A percentile compares a stretch with the other conserved stretches of the same genome.
Conservation (phyloP, 140 eudicot genomes). For the Erigeron philadelphicus region DNA sequence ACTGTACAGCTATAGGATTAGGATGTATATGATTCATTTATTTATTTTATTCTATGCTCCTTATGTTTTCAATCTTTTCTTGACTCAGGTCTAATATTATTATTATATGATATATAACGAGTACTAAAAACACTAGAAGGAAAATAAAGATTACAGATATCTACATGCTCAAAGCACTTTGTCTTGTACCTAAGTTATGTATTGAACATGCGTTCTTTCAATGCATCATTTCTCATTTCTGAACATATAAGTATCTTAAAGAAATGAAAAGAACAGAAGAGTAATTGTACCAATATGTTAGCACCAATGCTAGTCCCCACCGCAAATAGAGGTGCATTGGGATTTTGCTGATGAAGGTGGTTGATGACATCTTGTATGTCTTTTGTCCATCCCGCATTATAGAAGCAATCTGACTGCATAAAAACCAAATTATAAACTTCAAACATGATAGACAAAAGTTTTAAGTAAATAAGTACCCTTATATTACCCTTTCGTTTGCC, state of each 20-base stretch:
- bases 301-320: conserved; percentile 96
- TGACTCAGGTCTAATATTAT: too few species aligned
- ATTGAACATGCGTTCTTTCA: too few species aligned
- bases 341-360: conserved; percentile 61
- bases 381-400: conserved; percentile 96
- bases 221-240: too few species aligned
- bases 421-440: conserved; percentile 14
- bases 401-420: conserved; percentile 93
- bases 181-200: too few species aligned
- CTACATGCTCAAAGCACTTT: too few species aligned
- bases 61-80: too few species aligned
- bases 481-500: neutral
- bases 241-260: neutral
- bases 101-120: too few species aligned
- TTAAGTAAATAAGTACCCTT: neutral
- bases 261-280: neutral
- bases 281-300: conserved; percentile 60
- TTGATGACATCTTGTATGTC: conserved; percentile 62
- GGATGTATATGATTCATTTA: too few species aligned
- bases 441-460: neutral
- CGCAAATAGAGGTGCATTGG: conserved; percentile 65
- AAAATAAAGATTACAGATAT: too few species aligned
- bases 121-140: too few species aligned
- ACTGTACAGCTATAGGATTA: too few species aligned
- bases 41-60: too few species aligned